These are phyloP conservation scores for Bruguiera gymnorhiza DNA, from an alignment of 345 rosid species.

Conservation along the genomic window DNA sequence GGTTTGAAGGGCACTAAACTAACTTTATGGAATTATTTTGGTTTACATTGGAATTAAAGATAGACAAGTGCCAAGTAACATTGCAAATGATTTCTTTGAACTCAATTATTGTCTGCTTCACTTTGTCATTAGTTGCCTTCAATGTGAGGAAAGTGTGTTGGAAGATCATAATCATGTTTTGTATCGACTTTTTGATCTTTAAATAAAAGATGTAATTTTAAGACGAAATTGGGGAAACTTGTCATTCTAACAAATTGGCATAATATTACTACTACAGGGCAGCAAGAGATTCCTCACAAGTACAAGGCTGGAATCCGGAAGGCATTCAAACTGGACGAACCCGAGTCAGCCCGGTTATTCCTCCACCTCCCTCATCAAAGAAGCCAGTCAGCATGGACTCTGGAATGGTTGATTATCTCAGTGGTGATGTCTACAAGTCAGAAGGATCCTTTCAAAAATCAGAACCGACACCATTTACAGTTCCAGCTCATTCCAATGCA, in stretches of 20 bases:
- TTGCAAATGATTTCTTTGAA: background rate
- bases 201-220: background rate
- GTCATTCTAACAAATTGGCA: constrained; percentile 9
- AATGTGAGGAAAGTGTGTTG: background rate
- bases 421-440: constrained; percentile 77
- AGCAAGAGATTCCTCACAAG: constrained; percentile 51
- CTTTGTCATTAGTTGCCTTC: background rate
- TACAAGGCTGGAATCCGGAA: constrained; percentile 41
- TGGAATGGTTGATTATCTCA: constrained; percentile 66
- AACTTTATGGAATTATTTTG: background rate
- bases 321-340: constrained; percentile 31
- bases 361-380: constrained; percentile 84
- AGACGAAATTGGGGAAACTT: background rate
- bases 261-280: constrained; percentile 45
- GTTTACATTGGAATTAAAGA: background rate
- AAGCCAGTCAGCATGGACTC: constrained; percentile 53
- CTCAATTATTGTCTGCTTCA: background rate
- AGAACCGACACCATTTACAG: constrained; percentile 31
- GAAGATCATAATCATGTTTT: background rate
- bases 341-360: constrained; percentile 53
- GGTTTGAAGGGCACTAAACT: background rate
- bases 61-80: background rate
- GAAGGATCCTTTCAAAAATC: constrained; percentile 38
- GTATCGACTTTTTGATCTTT: background rate
- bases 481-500: constrained; percentile 32